Conservation (phyloP, 805 yeast species). For the Kazachstania viticola region DNA sequence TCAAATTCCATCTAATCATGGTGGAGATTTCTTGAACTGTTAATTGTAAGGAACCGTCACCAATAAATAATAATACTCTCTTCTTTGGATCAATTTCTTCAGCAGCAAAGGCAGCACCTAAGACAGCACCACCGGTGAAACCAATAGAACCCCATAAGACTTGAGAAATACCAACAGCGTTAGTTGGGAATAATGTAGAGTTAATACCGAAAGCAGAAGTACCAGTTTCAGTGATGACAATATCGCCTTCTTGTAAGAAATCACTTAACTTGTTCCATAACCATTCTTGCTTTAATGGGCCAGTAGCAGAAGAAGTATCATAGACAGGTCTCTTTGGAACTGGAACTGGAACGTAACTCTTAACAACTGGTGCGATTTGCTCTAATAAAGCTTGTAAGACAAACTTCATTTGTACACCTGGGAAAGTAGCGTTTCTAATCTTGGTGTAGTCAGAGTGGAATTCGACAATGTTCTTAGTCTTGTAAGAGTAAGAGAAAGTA, state of each 20-base stretch:
- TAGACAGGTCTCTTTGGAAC: conserved; percentile 42
- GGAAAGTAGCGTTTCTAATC: conserved; percentile 57
- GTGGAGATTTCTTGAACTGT: conserved; percentile 66
- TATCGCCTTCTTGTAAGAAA: conserved; percentile 56
- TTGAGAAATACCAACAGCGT: conserved; percentile 57
- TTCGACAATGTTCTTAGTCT: conserved; percentile 64
- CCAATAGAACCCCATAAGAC: conserved; percentile 72
- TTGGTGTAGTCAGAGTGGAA: conserved; percentile 70
- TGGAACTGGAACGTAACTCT: conserved; percentile 38
- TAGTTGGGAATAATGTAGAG: conserved; percentile 51
- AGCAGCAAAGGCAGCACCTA: conserved; percentile 61
- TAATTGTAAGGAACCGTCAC: conserved; percentile 68
- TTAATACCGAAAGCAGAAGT: conserved; percentile 65
- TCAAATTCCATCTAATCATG: conserved; percentile 53
- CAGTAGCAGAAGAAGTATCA: conserved; percentile 34
- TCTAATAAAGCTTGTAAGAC: conserved; percentile 35
- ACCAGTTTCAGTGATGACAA: conserved; percentile 62
- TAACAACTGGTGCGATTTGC: conserved; percentile 28
- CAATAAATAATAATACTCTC: conserved; percentile 57
- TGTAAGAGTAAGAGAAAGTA: conserved; percentile 65
- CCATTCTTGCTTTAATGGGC: conserved; percentile 53
- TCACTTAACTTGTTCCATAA: conserved; percentile 54
- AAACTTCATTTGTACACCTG: conserved; percentile 60
- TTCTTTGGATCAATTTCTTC: conserved; percentile 48
- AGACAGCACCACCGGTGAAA: conserved; percentile 52